phyloP scores from a whole-genome alignment of 495 filamentous ascomycete genomes.

The Aspergillus wentii region DNA sequence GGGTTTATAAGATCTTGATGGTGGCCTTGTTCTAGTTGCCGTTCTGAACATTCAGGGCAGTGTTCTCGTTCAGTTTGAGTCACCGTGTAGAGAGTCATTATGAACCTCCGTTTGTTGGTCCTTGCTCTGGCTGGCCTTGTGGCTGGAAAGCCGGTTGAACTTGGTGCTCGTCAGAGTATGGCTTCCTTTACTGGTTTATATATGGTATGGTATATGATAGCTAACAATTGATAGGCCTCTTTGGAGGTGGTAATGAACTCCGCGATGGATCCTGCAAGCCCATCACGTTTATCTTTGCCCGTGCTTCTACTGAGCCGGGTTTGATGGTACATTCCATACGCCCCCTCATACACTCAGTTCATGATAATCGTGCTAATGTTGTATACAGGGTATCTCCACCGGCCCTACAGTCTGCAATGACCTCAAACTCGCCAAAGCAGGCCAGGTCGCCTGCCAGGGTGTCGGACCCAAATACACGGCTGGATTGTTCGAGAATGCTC shows the following conservation, averaged over 20 bases:
- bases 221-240: neutral
- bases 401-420: constrained; percentile 37
- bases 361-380: constrained; percentile 4
- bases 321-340: constrained; percentile 33
- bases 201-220: neutral
- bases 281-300: constrained; percentile 49
- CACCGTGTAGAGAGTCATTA: too few species aligned
- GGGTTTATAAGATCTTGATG: too few species aligned
- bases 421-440: constrained; percentile 18
- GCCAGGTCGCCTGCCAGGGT: constrained; percentile 33
- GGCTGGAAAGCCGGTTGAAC: constrained; percentile 17
- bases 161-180: constrained; percentile 19
- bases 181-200: constrained; percentile 13
- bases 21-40: too few species aligned
- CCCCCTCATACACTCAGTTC: neutral
- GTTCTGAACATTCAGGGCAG: too few species aligned
- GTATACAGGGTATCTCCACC: constrained; percentile 29
- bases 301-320: constrained; percentile 41
- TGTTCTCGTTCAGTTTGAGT: too few species aligned
- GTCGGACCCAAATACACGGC: constrained; percentile 30
- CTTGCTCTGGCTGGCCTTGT: constrained; percentile 11
- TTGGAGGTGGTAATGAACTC: constrained; percentile 31
- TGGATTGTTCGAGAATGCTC: constrained; percentile 17
- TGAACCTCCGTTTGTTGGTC: constrained; percentile 7
- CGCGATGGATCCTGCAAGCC: constrained; percentile 34